Conservation (phyloP, 2,329 filamentous ascomycete species). For the Tolypocladium capitatum region DNA sequence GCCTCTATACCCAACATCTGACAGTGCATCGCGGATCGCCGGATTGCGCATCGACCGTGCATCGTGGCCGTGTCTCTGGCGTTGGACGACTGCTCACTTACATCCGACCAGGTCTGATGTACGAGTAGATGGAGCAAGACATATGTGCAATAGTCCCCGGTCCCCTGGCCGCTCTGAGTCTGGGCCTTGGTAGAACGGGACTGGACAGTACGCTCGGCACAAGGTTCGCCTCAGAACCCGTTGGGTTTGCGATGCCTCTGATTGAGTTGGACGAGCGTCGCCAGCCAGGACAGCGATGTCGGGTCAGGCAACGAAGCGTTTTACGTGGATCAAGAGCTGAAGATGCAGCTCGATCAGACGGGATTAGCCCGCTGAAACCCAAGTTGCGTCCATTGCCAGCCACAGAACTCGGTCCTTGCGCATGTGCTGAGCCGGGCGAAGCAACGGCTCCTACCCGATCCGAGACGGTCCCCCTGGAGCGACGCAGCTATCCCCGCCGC, state of each 20-base stretch:
- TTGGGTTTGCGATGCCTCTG: not conserved
- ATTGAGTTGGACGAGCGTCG: not conserved
- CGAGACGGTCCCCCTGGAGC: not conserved
- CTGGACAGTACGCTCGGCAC: not conserved
- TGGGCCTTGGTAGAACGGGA: not conserved
- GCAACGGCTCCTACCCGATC: not conserved
- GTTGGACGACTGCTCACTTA: not conserved
- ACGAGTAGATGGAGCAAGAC: not conserved
- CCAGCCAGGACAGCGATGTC: not conserved
- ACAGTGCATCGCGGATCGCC: not conserved
- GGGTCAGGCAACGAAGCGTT: not conserved
- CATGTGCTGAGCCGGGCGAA: not conserved
- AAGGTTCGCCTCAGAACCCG: not conserved
- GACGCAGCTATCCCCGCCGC: conserved; percentile 1
- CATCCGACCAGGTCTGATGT: not conserved
- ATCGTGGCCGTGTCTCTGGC: not conserved
- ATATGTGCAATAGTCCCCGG: not conserved
- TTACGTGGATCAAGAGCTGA: conserved; percentile 1
- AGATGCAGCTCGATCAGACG: not conserved
- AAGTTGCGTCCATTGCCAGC: not conserved
- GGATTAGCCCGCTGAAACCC: not conserved
- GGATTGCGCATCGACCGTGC: not conserved
- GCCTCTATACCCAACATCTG: not conserved
- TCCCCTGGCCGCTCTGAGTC: not conserved
- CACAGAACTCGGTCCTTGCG: not conserved